phyloP scores from a whole-genome alignment of 495 filamentous ascomycete genomes.

The Penicillium psychrofluorescens region DNA sequence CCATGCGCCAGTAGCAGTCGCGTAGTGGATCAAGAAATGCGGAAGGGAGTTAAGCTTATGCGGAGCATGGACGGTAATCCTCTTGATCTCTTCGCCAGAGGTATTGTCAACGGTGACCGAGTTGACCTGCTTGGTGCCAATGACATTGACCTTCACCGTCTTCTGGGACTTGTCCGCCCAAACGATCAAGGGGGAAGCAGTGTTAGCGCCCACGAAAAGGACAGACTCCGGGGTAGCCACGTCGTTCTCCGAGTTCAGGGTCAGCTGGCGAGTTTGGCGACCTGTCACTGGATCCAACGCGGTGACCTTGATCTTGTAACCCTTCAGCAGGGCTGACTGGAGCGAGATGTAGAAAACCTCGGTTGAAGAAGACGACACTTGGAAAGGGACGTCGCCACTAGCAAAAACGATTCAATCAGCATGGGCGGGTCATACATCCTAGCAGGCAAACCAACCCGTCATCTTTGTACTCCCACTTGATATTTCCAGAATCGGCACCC shows the following conservation, averaged over 20 bases:
- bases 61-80: conserved; percentile 68
- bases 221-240: conserved; percentile 59
- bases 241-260: conserved; percentile 65
- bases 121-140: conserved; percentile 61
- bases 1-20: conserved; percentile 62
- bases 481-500: conserved; percentile 62
- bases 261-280: conserved; percentile 54
- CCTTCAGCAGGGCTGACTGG: conserved; percentile 57
- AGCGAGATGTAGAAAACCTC: conserved; percentile 72
- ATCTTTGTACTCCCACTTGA: conserved; percentile 71
- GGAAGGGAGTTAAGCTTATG: conserved; percentile 59
- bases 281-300: conserved; percentile 66
- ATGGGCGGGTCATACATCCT: background rate
- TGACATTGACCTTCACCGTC: conserved; percentile 68
- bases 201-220: conserved; percentile 74
- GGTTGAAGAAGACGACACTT: conserved; percentile 67
- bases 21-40: conserved; percentile 81
- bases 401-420: background rate
- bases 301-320: conserved; percentile 66
- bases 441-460: conserved; percentile 33
- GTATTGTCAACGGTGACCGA: conserved; percentile 43
- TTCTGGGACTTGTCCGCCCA: conserved; percentile 69
- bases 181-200: conserved; percentile 71
- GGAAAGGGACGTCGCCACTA: conserved; percentile 58
- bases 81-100: conserved; percentile 51